Evolutionary conservation across 331 rosid species (phyloP).

Genomic region (Rosa hybrid): DNA sequence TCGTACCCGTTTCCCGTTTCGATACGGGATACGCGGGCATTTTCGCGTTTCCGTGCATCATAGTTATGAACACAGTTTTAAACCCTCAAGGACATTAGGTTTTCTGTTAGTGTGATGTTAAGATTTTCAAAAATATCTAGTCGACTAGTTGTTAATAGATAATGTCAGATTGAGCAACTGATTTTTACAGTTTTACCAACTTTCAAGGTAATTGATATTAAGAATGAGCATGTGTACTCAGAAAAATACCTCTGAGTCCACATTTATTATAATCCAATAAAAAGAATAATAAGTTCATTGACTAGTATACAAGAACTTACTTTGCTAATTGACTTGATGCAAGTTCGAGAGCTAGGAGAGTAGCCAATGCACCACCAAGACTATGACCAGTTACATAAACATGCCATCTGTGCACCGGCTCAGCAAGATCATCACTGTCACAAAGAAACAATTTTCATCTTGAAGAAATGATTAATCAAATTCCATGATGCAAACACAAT

Average conservation of each 20-base stretch:
- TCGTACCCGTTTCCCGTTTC: too few relatives aligned
- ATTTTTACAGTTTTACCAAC: background rate
- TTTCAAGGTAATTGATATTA: background rate
- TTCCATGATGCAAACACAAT: background rate
- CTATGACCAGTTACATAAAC: conserved; percentile 93
- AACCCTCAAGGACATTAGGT: background rate
- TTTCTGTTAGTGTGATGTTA: background rate
- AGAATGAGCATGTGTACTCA: background rate
- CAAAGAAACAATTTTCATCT: background rate
- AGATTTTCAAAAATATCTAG: background rate
- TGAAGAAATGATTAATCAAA: background rate
- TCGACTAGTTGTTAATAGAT: background rate
- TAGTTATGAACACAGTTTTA: background rate
- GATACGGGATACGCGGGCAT: too few relatives aligned
- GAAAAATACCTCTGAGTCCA: background rate
- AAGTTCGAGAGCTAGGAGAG: conserved; percentile 95
- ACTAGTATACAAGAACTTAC: conserved; percentile 51
- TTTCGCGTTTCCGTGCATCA: too few relatives aligned
- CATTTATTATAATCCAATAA: background rate
- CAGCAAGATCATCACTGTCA: conserved; percentile 68
- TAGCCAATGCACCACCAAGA: conserved; percentile 95
- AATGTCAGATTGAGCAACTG: background rate
- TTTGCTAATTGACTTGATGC: conserved; percentile 80
- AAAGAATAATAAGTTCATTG: conserved; percentile 19
- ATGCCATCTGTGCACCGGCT: conserved; percentile 69